Base-by-base conservation (phyloP, 768 basidiomycete species). In the Serpula lacrymans region DNA sequence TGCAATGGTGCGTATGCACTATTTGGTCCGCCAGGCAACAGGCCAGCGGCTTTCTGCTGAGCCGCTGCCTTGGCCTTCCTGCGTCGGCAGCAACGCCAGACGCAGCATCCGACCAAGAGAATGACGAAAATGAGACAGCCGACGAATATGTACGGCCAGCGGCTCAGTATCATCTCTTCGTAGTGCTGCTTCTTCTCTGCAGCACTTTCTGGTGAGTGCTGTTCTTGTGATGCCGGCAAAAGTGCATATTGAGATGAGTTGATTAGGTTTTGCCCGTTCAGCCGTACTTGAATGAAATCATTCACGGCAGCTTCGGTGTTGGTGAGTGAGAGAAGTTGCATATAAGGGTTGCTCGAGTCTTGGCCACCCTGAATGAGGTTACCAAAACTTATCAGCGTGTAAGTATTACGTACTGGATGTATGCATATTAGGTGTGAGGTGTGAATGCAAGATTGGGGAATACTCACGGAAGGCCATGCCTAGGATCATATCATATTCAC, bases 401-500 rank as follows among this genome's bases (percentile, higher is more conserved):
- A 89, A 2, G 72, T 65, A 52, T 88, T 90, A 11, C 88, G 83
- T 46, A 90, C 88, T 89, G 47, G 20, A 37, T n/a, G n/a, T n/a
- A 33, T 34, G 9, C 13, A 31, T 9, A 10, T 34, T 57, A 25
- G 51, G 24, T 34, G 17, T 16, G 45, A 20, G 24, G 39, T 10
- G 17, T n/a, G 8, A 27, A 26, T 23, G 13, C 13, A 3, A 14
- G 22, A n/a, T n/a, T 7, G 21, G 24, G 26, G 30, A 26, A 6
- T 4, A 61, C 84, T 50, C 61, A 88, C 86, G 42, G 67, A 89
- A 87, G 39, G 74, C 74, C 84, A 88, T 87, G 48, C 87, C 87
- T 35, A 88, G 71, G 51, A 89, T 86, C 71, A 88, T 80, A 50
- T 90, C 87, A 48, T 85, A 90, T 55, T 83, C 72, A 47, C 85